Conservation (phyloP, 2,329 filamentous ascomycete genomes). For the Claviceps capensis region DNA sequence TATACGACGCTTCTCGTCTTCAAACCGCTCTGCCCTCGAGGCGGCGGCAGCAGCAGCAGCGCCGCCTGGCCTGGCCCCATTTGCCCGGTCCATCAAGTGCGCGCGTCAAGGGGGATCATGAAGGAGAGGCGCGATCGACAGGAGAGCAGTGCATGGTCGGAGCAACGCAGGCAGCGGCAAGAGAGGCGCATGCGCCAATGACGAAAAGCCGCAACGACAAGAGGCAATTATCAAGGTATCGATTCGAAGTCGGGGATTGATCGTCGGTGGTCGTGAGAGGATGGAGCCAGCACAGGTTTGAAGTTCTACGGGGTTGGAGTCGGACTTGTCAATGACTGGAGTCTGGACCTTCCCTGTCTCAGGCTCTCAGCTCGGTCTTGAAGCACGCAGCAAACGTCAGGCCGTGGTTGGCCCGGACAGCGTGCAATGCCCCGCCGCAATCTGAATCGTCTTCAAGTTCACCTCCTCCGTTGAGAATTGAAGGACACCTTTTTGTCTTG, state of each 20-base stretch:
- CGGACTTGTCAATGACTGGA: neutral
- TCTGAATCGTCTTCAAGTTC: neutral
- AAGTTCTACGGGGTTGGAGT: neutral
- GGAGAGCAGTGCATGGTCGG: conserved; percentile 6
- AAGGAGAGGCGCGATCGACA: conserved; percentile 6
- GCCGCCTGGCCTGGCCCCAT: conserved; percentile 21
- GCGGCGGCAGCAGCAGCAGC: conserved; percentile 21
- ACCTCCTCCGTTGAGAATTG: too few relatives aligned
- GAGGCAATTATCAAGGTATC: conserved; percentile 20
- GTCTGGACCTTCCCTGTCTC: neutral
- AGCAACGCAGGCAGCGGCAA: neutral
- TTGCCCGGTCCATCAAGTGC: conserved; percentile 25
- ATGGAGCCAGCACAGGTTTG: neutral
- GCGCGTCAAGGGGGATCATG: conserved; percentile 7
- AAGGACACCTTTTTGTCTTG: too few relatives aligned
- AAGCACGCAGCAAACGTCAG: neutral
- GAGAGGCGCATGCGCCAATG: conserved; percentile 3
- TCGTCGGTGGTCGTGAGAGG: neutral
- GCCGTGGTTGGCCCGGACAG: conserved; percentile 20
- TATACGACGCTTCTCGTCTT: conserved; percentile 92
- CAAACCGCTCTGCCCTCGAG: conserved; percentile 65
- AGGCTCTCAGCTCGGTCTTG: neutral
- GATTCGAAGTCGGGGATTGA: neutral
- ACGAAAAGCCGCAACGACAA: conserved; percentile 7
- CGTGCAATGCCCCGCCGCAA: neutral